Percentiles rank a stretch among this genome's conserved stretches.
Conservation (phyloP, 1,284 basidiomycete genomes). For the Ganoderma multipileum region DNA sequence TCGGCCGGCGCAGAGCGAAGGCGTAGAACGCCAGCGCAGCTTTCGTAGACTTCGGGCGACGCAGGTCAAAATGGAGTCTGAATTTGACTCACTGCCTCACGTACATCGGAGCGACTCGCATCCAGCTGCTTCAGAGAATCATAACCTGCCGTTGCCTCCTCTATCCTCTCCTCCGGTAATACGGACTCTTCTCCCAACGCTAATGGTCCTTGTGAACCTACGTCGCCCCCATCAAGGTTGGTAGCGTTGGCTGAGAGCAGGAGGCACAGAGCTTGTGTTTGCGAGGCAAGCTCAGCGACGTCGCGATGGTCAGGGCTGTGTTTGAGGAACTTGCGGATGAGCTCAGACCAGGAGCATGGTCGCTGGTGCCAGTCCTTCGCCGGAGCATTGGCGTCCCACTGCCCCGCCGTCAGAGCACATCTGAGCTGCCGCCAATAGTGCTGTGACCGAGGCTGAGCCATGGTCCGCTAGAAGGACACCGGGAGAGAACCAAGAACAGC, state of each 20-base stretch:
- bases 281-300: conserved; percentile 69
- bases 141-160: conserved; percentile 61
- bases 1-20: conserved; percentile 73
- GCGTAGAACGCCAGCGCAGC: conserved; percentile 78
- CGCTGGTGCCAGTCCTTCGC: conserved; percentile 68
- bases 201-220: conserved; percentile 46
- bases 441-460: conserved; percentile 62
- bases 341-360: conserved; percentile 76
- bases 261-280: conserved; percentile 69
- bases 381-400: conserved; percentile 67
- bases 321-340: conserved; percentile 89
- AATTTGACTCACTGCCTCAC: conserved; percentile 40
- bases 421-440: conserved; percentile 81
- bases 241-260: conserved; percentile 56
- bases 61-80: conserved; percentile 14
- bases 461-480: conserved; percentile 20
- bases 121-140: conserved; percentile 57
- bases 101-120: conserved; percentile 64
- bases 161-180: conserved; percentile 57
- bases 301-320: conserved; percentile 71
- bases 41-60: conserved; percentile 56
- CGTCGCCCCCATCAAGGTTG: conserved; percentile 51
- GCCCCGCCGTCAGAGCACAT: conserved; percentile 67
- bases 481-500: not conserved
- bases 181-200: conserved; percentile 61